These are phyloP conservation scores for Aspergillus flavus DNA, from an alignment of 2,329 filamentous ascomycete species.

Conservation along the genomic window DNA sequence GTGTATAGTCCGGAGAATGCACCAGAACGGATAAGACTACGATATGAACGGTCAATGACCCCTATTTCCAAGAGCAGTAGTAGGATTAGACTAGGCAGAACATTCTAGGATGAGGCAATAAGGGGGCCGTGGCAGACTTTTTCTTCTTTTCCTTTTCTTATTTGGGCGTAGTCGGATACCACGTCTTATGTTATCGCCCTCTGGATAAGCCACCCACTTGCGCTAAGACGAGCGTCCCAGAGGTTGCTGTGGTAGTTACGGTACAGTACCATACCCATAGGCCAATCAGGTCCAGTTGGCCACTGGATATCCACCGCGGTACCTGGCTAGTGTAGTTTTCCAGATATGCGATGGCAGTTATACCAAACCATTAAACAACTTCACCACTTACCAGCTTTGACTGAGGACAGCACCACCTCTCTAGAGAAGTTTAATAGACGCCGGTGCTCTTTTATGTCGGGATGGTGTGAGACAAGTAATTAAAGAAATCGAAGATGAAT, in stretches of 20 bases:
- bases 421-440: too few species aligned
- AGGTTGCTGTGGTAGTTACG: background rate
- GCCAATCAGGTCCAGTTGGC: background rate
- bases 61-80: background rate
- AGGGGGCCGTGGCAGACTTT: background rate
- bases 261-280: background rate
- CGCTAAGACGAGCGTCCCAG: background rate
- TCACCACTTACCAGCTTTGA: too few species aligned
- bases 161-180: background rate
- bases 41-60: background rate
- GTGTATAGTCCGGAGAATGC: background rate
- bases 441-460: too few species aligned
- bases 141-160: background rate
- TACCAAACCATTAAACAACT: too few species aligned
- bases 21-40: background rate
- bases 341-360: too few species aligned
- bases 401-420: too few species aligned
- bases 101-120: background rate
- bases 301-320: background rate
- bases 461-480: too few species aligned
- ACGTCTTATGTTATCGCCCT: background rate
- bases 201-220: background rate
- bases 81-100: background rate
- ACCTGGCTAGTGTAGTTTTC: background rate
- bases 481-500: too few species aligned